Percentiles rank a stretch among this genome's conserved stretches.
Evolutionary conservation across 345 rosid genomes (phyloP).

Genomic region (Carallia pectinifolia): DNA sequence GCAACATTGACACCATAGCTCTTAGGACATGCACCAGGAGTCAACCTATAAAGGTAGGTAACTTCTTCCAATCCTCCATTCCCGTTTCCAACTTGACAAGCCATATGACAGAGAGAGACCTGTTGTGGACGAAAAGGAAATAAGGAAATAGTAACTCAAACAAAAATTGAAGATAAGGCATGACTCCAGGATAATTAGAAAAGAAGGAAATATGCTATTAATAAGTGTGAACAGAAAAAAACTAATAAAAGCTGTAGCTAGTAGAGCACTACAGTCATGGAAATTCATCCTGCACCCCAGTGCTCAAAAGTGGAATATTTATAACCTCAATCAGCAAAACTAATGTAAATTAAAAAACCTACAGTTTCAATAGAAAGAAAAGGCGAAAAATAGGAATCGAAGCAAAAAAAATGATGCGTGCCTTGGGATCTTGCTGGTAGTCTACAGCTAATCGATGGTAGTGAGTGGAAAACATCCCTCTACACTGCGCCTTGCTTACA

Average conservation of each 20-base stretch:
- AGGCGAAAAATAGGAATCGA: background rate
- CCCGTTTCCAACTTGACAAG: constrained; percentile 76
- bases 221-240: too few relatives aligned
- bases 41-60: constrained; percentile 81
- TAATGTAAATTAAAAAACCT: background rate
- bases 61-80: constrained; percentile 72
- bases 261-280: background rate
- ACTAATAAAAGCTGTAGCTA: too few relatives aligned
- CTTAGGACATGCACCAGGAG: constrained; percentile 86
- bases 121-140: constrained; percentile 24
- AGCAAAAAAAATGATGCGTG: constrained; percentile 14
- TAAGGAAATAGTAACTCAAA: background rate
- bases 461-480: constrained; percentile 96
- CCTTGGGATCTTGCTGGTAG: constrained; percentile 63
- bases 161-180: background rate
- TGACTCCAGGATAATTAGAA: background rate
- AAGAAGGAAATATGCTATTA: background rate
- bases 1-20: constrained; percentile 98
- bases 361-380: background rate
- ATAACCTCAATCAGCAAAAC: background rate
- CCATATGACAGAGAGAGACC: constrained; percentile 96
- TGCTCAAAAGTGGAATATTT: background rate
- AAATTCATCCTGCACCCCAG: background rate
- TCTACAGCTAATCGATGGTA: constrained; percentile 85
- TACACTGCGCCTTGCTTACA: constrained; percentile 66